Percentiles rank a stretch among this genome's conserved stretches.
phyloP scores from a whole-genome alignment of 371 early-diverging fungal genomes.

The Caulochytrium protostelioides region DNA sequence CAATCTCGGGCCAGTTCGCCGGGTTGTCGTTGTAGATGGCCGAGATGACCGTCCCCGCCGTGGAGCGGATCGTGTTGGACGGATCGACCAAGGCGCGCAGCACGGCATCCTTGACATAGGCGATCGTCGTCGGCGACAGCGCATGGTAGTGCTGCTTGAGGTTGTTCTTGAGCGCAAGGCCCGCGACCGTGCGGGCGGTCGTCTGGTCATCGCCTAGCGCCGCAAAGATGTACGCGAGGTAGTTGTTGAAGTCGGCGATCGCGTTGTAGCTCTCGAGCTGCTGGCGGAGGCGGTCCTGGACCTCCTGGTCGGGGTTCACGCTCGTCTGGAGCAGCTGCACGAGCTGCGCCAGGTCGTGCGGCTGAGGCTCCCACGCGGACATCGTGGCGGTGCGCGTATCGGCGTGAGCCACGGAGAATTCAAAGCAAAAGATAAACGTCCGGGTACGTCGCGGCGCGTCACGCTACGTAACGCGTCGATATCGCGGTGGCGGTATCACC shows the following conservation, averaged over 20 bases:
- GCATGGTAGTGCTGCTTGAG: conserved; percentile 14
- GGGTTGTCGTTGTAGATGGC: conserved; percentile 42
- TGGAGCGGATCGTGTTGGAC: conserved; percentile 34
- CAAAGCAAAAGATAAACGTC: no score
- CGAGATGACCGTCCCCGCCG: conserved; percentile 67
- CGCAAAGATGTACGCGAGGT: conserved; percentile 64
- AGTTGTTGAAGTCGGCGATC: conserved; percentile 71
- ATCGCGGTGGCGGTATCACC: no score
- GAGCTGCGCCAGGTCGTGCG: conserved; percentile 36
- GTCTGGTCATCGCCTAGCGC: conserved; percentile 42
- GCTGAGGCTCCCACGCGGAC: conserved; percentile 19
- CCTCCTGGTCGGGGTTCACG: conserved; percentile 27
- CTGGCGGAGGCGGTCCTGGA: conserved; percentile 34
- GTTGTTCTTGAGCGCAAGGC: conserved; percentile 69
- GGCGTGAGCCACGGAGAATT: no score
- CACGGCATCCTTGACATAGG: conserved; percentile 47
- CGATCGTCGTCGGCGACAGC: conserved; percentile 17
- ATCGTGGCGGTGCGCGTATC: no score
- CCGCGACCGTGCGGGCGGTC: conserved; percentile 55
- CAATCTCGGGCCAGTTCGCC: conserved; percentile 52
- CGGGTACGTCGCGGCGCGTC: no score
- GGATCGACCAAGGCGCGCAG: conserved; percentile 53
- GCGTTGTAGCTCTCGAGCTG: conserved; percentile 58
- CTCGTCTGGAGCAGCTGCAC: conserved; percentile 38
- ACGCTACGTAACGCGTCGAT: no score